Base-by-base conservation (phyloP, 148 eudicot species). In the Heliamphora exappendiculata region DNA sequence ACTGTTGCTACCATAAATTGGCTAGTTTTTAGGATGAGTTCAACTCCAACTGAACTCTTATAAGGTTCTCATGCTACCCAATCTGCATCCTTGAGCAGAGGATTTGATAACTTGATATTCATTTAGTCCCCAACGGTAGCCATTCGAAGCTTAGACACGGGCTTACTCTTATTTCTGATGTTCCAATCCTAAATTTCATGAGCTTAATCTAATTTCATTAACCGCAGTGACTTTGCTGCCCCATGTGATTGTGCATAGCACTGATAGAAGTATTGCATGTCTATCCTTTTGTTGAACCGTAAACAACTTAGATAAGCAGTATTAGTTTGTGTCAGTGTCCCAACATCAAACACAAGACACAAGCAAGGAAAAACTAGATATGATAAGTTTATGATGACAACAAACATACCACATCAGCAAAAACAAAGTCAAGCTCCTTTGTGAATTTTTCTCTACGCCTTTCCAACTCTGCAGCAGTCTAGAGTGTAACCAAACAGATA, bases 391-490 rank as follows among this genome's bases (percentile, higher is more conserved):
- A 39, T 57, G 45, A 36, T 33, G 60, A 17, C 29, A 70, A 73
- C 42, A 78, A 72, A 31, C 88, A 66, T 93, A 93, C 98, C 93
- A 93, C 98, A 69, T 93, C 98, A 47, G 98, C 98, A 20, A 85
- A 82, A 75, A 93, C 98, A 80, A 93, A 91, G 81, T 93, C 98
- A 44, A 93, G 82, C 86, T 93, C 98, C 82, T 93, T 93, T 70
- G 81, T 84, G 72, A 93, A 93, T 0, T 91, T 91, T 71, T 89
- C 98, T 71, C 85, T 87, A 1, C 98, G 91, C 65, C 83, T 84
- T 78, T 91, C 90, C 71, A 76, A 79, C 77, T 91, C 98, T 20
- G 98, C 98, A 83, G 98, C 98, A 73, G 87, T 91, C 98, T 93
- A 63, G 19, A 73, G 47, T 54, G 42, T 41, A 67, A 77, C 29